phyloP scores from a whole-genome alignment of 2,329 filamentous ascomycete species.

The Boeremia lycopersici region DNA sequence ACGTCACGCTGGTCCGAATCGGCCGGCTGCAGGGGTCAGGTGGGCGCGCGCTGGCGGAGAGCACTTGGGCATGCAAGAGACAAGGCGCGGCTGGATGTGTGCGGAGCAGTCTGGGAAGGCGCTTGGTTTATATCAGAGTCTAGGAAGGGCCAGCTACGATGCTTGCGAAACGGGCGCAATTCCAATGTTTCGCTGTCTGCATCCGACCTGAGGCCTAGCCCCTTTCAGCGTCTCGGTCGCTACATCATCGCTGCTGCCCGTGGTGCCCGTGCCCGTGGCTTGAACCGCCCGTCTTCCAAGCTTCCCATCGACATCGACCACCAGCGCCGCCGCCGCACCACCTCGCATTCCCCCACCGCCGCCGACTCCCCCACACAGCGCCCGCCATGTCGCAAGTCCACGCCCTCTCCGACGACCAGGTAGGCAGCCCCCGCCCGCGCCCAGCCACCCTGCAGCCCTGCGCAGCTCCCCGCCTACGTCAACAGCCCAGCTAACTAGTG shows the following conservation, averaged over 20 bases:
- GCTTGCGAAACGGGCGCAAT: slow-evolving; percentile 15
- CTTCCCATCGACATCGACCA: slow-evolving; percentile 25
- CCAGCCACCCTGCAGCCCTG: slow-evolving; percentile 5
- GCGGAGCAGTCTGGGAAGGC: not conserved
- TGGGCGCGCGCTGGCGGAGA: slow-evolving; percentile 23
- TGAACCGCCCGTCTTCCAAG: slow-evolving; percentile 36
- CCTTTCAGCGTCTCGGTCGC: slow-evolving; percentile 7
- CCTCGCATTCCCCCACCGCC: slow-evolving; percentile 10
- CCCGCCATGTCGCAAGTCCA: slow-evolving; percentile 86
- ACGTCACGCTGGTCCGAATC: slow-evolving; percentile 34
- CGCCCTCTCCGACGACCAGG: slow-evolving; percentile 97
- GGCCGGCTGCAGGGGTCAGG: slow-evolving; percentile 41
- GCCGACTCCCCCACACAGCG: slow-evolving; percentile 24
- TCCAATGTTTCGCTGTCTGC: slow-evolving; percentile 6
- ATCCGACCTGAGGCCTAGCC: slow-evolving; percentile 14
- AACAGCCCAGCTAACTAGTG: slow-evolving; percentile 37
- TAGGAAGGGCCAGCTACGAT: not conserved
- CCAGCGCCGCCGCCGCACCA: slow-evolving; percentile 21
- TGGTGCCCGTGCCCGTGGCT: slow-evolving; percentile 21
- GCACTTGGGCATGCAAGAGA: not conserved
- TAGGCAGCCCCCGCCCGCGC: slow-evolving; percentile 51
- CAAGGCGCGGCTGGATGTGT: not conserved
- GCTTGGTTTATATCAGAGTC: slow-evolving; percentile 1
- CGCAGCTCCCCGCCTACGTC: slow-evolving; percentile 32
- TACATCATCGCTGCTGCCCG: slow-evolving; percentile 26